Percentiles rank a stretch among this genome's conserved stretches.
Conservation (phyloP, 257 asterid genomes). For the Penstemon newberryi region DNA sequence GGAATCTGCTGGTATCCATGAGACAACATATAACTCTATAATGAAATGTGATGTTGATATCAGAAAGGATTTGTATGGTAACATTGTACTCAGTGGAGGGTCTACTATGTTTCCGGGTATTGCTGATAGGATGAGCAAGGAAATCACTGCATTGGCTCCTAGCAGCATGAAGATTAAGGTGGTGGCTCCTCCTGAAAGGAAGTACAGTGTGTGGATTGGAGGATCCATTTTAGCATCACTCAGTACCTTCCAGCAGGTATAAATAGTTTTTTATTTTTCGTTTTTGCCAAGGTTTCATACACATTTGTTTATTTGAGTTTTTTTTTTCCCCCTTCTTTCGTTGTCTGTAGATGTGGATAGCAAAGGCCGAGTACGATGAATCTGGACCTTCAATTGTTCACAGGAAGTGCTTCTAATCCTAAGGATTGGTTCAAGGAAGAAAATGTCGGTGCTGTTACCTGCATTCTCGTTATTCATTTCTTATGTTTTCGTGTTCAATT, state of each 20-base stretch:
- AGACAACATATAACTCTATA: slow-evolving; percentile 47
- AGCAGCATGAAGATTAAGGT: slow-evolving; percentile 45
- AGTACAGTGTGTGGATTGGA: slow-evolving; percentile 41
- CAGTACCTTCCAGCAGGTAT: slow-evolving; percentile 43
- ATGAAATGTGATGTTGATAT: slow-evolving; percentile 54
- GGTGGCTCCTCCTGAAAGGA: slow-evolving; percentile 43
- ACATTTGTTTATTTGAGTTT: neutral
- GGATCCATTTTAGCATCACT: slow-evolving; percentile 42
- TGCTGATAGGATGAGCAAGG: slow-evolving; percentile 46
- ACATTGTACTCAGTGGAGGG: slow-evolving; percentile 48
- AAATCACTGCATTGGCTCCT: slow-evolving; percentile 39
- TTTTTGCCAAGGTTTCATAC: neutral
- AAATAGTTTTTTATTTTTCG: neutral
- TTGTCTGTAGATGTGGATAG: slow-evolving; percentile 48
- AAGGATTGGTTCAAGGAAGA: slow-evolving; percentile 22
- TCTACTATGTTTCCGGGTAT: slow-evolving; percentile 52
- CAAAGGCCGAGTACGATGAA: slow-evolving; percentile 48
- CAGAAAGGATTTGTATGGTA: slow-evolving; percentile 48
- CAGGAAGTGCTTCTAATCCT: slow-evolving; percentile 46
- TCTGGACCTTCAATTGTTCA: slow-evolving; percentile 55
- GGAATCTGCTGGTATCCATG: slow-evolving; percentile 55
- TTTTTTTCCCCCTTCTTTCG: neutral
- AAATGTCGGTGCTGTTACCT: slow-evolving; percentile 10
- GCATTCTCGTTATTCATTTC: slow-evolving; percentile 7
- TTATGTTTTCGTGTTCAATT: too few species aligned